Evolutionary conservation across 768 basidiomycete species (phyloP).

Genomic region (Stropharia rugosoannulata): DNA sequence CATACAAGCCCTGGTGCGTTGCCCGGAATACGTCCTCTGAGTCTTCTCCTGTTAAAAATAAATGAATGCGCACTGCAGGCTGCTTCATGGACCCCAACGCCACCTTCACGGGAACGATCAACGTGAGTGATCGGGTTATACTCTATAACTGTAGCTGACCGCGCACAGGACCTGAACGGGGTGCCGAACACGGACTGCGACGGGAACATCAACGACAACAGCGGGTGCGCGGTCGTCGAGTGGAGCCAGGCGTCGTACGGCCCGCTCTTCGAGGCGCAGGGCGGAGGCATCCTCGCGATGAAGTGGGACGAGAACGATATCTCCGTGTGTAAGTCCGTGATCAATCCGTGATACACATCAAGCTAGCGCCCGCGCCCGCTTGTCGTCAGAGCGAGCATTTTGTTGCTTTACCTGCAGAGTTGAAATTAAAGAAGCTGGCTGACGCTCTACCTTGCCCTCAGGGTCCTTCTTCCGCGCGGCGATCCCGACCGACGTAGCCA

Average conservation of each 20-base stretch:
- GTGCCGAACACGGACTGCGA: constrained; percentile 53
- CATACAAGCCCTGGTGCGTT: constrained; percentile 44
- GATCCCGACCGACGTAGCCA: constrained; percentile 64
- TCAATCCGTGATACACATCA: no score
- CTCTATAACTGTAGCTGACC: not conserved
- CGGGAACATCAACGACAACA: constrained; percentile 49
- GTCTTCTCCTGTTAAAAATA: not conserved
- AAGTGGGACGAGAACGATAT: constrained; percentile 84
- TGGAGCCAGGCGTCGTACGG: constrained; percentile 87
- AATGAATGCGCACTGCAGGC: constrained; percentile 1
- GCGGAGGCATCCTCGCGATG: constrained; percentile 87
- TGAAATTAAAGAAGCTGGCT: no score
- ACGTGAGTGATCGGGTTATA: constrained; percentile 10
- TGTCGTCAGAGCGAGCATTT: not conserved
- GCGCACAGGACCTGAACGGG: constrained; percentile 41
- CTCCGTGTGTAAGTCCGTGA: constrained; percentile 61
- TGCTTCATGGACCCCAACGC: constrained; percentile 24
- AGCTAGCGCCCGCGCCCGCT: not conserved
- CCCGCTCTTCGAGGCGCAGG: constrained; percentile 72
- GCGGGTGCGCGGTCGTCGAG: constrained; percentile 78
- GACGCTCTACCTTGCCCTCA: constrained; percentile 20
- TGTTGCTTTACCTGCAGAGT: no score
- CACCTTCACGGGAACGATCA: constrained; percentile 21
- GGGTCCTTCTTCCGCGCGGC: constrained; percentile 85
- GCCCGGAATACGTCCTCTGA: no score